Evolutionary conservation across 495 filamentous ascomycete species (phyloP).

Genomic region (Astrocystis sublimbata): DNA sequence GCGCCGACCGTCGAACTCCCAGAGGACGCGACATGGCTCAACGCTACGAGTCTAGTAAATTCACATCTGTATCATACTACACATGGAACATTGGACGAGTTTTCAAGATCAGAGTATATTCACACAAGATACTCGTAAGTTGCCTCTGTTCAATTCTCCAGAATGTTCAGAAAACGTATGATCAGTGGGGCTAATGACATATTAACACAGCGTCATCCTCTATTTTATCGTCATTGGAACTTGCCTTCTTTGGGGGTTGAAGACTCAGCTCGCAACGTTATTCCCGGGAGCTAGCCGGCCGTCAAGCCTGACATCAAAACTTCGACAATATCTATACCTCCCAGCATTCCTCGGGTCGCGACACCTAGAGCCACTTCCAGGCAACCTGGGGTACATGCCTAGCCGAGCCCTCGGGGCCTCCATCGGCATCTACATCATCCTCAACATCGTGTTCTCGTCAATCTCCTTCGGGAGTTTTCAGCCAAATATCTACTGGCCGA

Average conservation of each 20-base stretch:
- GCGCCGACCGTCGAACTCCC: slow-evolving; percentile 3
- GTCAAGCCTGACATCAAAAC: not conserved
- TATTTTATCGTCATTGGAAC: slow-evolving; percentile 9
- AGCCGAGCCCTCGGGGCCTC: slow-evolving; percentile 43
- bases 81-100: slow-evolving; percentile 1
- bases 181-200: not conserved
- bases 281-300: not conserved
- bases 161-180: too few species aligned
- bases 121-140: slow-evolving; percentile 16
- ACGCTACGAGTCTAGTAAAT: slow-evolving; percentile 11
- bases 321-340: slow-evolving; percentile 10
- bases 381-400: slow-evolving; percentile 35
- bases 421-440: slow-evolving; percentile 37
- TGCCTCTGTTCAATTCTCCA: not conserved
- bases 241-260: slow-evolving; percentile 5
- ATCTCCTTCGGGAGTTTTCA: slow-evolving; percentile 33
- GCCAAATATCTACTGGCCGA: slow-evolving; percentile 32
- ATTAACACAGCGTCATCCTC: slow-evolving; percentile 2
- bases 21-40: slow-evolving; percentile 7
- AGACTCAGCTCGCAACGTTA: slow-evolving; percentile 1
- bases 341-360: slow-evolving; percentile 7
- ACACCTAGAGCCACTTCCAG: slow-evolving; percentile 24
- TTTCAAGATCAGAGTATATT: slow-evolving; percentile 4
- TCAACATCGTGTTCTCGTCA: slow-evolving; percentile 44
- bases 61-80: not conserved